Evolutionary conservation across 495 filamentous ascomycete genomes (phyloP).

Genomic region (Penicillium ucsense): DNA sequence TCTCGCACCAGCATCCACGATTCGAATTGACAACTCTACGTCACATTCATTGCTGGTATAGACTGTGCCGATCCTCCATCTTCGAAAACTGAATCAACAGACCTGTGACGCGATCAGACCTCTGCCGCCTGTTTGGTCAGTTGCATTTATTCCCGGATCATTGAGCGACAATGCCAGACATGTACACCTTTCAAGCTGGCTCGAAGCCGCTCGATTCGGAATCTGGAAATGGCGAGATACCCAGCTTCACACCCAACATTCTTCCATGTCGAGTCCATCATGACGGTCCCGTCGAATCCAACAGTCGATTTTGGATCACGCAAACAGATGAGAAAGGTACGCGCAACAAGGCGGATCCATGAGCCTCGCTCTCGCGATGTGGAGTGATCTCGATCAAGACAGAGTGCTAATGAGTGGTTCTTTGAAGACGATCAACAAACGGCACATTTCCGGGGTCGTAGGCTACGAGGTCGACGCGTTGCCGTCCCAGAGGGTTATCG

Average conservation of each 20-base stretch:
- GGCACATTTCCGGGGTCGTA: conserved; percentile 76
- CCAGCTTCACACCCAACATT: conserved; percentile 56
- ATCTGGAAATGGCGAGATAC: conserved; percentile 4
- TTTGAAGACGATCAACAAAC: conserved; percentile 39
- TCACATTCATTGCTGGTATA: background rate
- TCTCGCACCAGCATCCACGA: background rate
- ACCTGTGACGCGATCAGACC: background rate
- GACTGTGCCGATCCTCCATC: background rate
- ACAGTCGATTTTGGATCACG: conserved; percentile 65
- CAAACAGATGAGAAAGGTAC: conserved; percentile 33
- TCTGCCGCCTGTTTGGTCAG: too few relatives aligned
- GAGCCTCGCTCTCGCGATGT: background rate
- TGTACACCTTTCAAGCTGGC: conserved; percentile 32
- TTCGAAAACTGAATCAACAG: background rate
- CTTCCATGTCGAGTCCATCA: conserved; percentile 79
- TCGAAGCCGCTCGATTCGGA: conserved; percentile 13
- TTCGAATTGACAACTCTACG: background rate
- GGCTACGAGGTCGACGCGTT: conserved; percentile 58
- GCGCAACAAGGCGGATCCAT: background rate
- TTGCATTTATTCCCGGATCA: background rate
- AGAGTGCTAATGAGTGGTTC: background rate
- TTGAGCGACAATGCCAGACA: conserved; percentile 16
- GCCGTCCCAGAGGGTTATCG: conserved; percentile 66
- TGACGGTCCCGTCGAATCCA: conserved; percentile 57
- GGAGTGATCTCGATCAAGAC: background rate